phyloP scores from a whole-genome alignment of 2,329 filamentous ascomycete genomes.

The Phialemoniopsis sp. region DNA sequence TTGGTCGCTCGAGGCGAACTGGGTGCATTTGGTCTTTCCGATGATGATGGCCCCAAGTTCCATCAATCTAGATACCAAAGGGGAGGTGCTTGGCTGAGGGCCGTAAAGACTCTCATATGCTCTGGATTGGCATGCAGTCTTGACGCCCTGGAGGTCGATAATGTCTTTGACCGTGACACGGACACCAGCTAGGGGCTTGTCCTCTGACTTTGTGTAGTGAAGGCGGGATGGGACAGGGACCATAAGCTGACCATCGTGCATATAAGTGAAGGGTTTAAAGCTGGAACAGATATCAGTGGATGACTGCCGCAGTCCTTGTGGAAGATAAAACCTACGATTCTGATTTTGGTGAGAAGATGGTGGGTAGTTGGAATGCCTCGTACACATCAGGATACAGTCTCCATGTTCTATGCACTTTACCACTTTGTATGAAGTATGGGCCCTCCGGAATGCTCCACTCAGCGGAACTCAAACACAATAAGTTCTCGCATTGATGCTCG shows the following conservation, averaged over 20 bases:
- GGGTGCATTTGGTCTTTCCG: slow-evolving; percentile 5
- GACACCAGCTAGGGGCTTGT: slow-evolving; percentile 5
- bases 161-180: slow-evolving; percentile 6
- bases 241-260: too few relatives aligned
- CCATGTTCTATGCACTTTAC: neutral
- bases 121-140: slow-evolving; percentile 1
- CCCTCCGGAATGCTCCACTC: slow-evolving; percentile 2
- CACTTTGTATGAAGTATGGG: slow-evolving; percentile 2
- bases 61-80: neutral
- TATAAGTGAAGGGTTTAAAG: too few relatives aligned
- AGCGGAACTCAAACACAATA: too few relatives aligned
- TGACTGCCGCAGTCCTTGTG: too few relatives aligned
- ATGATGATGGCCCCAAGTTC: too few relatives aligned
- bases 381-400: slow-evolving; percentile 1
- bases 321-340: neutral
- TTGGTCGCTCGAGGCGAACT: slow-evolving; percentile 6
- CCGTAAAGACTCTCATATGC: slow-evolving; percentile 1
- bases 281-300: too few relatives aligned
- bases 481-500: too few relatives aligned
- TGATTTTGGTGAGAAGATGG: neutral
- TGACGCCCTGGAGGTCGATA: slow-evolving; percentile 4
- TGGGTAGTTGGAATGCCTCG: neutral
- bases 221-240: too few relatives aligned
- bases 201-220: too few relatives aligned
- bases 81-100: neutral